Conservation (phyloP, 2,329 filamentous ascomycete species). For the Ceratocystis eucalypticola region DNA sequence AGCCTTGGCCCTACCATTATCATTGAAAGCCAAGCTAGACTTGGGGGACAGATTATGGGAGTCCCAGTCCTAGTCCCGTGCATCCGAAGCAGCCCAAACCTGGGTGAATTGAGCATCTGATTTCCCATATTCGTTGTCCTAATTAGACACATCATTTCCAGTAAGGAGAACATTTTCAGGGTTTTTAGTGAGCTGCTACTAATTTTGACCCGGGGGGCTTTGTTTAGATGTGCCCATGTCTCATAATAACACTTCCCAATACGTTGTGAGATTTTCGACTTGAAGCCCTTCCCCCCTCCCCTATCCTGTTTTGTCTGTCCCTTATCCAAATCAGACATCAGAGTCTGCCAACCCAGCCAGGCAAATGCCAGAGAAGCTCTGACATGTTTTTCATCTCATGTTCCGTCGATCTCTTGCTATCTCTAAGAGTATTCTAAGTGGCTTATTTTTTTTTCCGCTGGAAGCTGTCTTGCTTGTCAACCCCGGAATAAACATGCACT, state of each 20-base stretch:
- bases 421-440: not conserved
- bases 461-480: not conserved
- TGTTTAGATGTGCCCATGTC: not conserved
- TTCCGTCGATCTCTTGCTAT: slow-evolving; percentile 1
- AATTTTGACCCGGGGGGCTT: slow-evolving; percentile 6
- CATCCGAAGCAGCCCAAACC: not conserved
- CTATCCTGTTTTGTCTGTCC: not conserved
- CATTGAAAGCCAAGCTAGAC: not conserved
- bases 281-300: not conserved
- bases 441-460: not conserved
- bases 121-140: not conserved
- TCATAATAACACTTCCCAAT: slow-evolving; percentile 2
- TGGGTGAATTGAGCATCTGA: not conserved
- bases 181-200: not conserved
- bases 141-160: slow-evolving; percentile 4
- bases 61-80: not conserved
- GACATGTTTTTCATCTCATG: slow-evolving; percentile 5
- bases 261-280: not conserved
- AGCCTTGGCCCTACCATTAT: not conserved
- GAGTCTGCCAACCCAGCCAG: not conserved
- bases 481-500: not conserved
- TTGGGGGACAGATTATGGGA: not conserved
- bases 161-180: not conserved
- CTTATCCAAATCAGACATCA: not conserved
- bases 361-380: slow-evolving; percentile 1